A percentile compares a stretch with the other conserved stretches of the same genome.
These are phyloP conservation scores for Pelargonium myrrhifolium DNA, from an alignment of 441 rosid species.

Conservation along the genomic window DNA sequence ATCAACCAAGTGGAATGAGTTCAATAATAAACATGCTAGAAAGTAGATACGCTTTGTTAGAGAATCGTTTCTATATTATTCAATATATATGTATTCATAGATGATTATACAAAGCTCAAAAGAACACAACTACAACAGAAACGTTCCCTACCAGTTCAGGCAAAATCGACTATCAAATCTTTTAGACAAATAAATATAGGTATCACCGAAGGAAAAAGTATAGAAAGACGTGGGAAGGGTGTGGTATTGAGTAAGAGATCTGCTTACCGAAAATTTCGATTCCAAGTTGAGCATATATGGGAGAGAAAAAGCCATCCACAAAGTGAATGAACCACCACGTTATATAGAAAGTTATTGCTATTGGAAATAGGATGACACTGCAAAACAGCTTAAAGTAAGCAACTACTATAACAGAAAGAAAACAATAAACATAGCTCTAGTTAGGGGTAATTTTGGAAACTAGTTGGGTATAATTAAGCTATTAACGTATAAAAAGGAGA, in stretches of 20 bases:
- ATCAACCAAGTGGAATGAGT: too few relatives aligned
- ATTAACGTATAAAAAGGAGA: too few relatives aligned
- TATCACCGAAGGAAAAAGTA: background rate
- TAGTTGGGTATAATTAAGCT: too few relatives aligned
- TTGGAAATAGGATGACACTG: constrained; percentile 60
- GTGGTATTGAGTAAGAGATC: background rate
- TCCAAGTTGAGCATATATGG: constrained; percentile 55
- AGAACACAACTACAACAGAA: background rate
- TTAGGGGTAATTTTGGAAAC: too few relatives aligned
- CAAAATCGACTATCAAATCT: too few relatives aligned
- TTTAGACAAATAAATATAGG: background rate
- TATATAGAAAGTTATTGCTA: constrained; percentile 53
- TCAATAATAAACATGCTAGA: too few relatives aligned
- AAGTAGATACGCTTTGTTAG: too few relatives aligned
- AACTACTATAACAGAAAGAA: constrained; percentile 9
- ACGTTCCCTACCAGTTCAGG: too few relatives aligned
- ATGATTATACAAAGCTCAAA: too few relatives aligned
- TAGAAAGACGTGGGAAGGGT: background rate
- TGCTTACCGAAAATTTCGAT: constrained; percentile 53
- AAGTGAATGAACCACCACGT: constrained; percentile 65
- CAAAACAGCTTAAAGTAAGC: constrained; percentile 21
- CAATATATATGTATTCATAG: too few relatives aligned
- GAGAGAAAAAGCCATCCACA: constrained; percentile 67
- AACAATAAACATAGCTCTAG: background rate
- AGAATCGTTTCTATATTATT: too few relatives aligned